Conservation (phyloP, 2,329 filamentous ascomycete genomes). For the Rhynchosporium graminicola region DNA sequence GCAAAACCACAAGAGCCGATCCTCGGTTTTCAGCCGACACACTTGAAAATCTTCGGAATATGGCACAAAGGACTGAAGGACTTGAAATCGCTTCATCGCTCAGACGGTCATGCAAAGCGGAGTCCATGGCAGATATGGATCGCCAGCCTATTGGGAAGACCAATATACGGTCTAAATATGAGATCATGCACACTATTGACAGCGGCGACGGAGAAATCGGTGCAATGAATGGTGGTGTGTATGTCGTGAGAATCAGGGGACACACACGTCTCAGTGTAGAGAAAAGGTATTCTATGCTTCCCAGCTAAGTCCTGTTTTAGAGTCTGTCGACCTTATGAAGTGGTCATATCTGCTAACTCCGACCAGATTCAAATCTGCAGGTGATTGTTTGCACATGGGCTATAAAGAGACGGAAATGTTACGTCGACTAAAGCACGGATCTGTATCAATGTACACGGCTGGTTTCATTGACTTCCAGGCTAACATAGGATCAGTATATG, state of each 20-base stretch:
- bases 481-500: constrained; percentile 30
- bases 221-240: constrained; percentile 38
- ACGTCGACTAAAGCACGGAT: constrained; percentile 28
- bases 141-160: constrained; percentile 17
- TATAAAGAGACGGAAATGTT: constrained; percentile 32
- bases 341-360: not conserved
- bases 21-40: constrained; percentile 19
- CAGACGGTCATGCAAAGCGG: not conserved
- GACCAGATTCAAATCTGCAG: constrained; percentile 13
- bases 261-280: constrained; percentile 18
- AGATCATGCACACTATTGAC: constrained; percentile 35
- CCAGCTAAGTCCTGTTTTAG: not conserved
- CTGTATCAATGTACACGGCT: constrained; percentile 30
- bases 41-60: constrained; percentile 14
- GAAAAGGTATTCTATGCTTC: constrained; percentile 18
- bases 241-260: constrained; percentile 30
- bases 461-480: constrained; percentile 27
- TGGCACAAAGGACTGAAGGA: constrained; percentile 10
- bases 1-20: constrained; percentile 8
- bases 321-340: too few relatives aligned
- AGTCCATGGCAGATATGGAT: constrained; percentile 11
- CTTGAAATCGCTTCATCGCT: constrained; percentile 16
- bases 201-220: constrained; percentile 29
- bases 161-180: constrained; percentile 27
- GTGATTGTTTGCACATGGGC: not conserved